These are phyloP conservation scores for Chloris gayana DNA, from an alignment of 176 grass and related monocot species.

Conservation along the genomic window DNA sequence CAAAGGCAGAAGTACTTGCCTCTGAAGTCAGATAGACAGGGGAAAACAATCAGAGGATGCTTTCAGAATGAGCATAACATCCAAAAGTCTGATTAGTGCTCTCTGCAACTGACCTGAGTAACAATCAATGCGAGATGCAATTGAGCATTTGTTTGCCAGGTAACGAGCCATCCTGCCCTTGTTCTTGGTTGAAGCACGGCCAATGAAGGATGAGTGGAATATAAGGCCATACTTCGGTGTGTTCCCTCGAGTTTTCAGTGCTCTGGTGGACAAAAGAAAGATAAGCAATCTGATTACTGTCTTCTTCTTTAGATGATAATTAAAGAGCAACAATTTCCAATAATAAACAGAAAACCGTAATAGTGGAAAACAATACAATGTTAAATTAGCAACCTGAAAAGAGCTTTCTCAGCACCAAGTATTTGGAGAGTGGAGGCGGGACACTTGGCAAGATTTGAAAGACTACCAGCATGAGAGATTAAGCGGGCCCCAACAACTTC, in stretches of 20 bases:
- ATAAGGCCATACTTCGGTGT: slow-evolving; percentile 97
- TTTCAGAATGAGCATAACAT: background rate
- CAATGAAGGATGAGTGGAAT: slow-evolving; percentile 98
- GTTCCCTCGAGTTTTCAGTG: slow-evolving; percentile 85
- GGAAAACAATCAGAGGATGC: slow-evolving; percentile 12
- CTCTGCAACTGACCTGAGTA: slow-evolving; percentile 67
- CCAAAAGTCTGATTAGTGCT: background rate
- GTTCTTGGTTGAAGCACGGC: slow-evolving; percentile 84
- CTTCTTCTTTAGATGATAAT: background rate
- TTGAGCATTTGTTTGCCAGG: slow-evolving; percentile 95
- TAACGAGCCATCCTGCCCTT: slow-evolving; percentile 98
- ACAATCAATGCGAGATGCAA: slow-evolving; percentile 97
- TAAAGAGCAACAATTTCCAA: background rate
- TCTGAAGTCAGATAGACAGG: slow-evolving; percentile 45
- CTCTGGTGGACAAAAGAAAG: slow-evolving; percentile 45
- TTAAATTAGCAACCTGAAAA: slow-evolving; percentile 67
- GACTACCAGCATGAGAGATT: slow-evolving; percentile 97
- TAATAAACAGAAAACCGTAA: background rate
- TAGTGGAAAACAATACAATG: background rate
- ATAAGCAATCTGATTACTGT: background rate
- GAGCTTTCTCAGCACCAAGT: slow-evolving; percentile 96
- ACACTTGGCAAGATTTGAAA: slow-evolving; percentile 97
- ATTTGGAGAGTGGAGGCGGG: slow-evolving; percentile 94
- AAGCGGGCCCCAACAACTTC: slow-evolving; percentile 90
- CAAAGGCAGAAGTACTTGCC: slow-evolving; percentile 63